Percentiles rank a stretch among this genome's conserved stretches.
Evolutionary conservation across 345 rosid genomes (phyloP).

Genomic region (Citrus unshiu): DNA sequence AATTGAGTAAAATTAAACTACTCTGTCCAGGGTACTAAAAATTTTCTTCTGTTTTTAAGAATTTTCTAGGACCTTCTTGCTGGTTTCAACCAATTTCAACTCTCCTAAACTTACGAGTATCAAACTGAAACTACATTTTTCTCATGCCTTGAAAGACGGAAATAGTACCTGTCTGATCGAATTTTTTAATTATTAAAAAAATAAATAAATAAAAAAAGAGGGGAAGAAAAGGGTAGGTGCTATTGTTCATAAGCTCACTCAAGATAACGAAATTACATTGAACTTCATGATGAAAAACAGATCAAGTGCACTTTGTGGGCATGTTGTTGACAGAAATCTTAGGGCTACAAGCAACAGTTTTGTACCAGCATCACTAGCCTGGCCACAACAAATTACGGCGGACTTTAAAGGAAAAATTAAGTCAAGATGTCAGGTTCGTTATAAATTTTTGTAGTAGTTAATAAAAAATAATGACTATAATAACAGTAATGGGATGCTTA

Average conservation of each 20-base stretch:
- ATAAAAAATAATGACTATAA: neutral
- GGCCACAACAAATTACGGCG: neutral
- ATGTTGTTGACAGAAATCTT: neutral
- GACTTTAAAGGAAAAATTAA: neutral
- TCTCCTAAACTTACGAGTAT: neutral
- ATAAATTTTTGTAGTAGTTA: neutral
- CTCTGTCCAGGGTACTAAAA: neutral
- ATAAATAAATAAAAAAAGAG: neutral
- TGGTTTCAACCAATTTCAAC: neutral
- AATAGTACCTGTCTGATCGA: neutral
- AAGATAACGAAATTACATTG: neutral
- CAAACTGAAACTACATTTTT: neutral
- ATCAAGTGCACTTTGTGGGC: neutral
- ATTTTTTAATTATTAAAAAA: neutral
- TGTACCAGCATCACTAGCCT: neutral
- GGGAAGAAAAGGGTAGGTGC: neutral
- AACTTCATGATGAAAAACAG: neutral
- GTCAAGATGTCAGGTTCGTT: neutral
- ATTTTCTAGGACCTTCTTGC: neutral
- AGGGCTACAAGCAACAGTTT: neutral
- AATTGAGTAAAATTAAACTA: neutral
- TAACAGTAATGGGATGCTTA: conserved; percentile 49
- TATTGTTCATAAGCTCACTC: neutral
- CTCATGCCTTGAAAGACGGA: neutral
- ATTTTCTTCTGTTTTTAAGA: neutral